Evolutionary conservation across 371 early-diverging fungal genomes (phyloP).

Genomic region (Funneliformis caledonium): DNA sequence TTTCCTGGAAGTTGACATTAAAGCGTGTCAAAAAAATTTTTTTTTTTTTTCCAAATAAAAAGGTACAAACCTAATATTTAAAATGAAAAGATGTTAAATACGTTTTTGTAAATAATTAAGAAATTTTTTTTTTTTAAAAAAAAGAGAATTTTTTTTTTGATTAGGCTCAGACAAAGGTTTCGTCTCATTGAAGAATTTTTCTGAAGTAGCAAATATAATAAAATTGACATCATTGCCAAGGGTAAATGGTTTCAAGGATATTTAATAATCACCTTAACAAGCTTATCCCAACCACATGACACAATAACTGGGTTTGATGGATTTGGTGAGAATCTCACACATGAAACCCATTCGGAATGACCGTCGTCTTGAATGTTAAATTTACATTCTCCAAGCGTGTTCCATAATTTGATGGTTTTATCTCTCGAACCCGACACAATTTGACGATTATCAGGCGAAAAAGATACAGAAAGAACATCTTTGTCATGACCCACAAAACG

Average conservation of each 20-base stretch:
- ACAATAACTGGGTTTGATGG: conserved; percentile 96
- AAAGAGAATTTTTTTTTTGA: neutral
- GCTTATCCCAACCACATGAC: conserved; percentile 98
- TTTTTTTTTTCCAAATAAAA: neutral
- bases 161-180: conserved; percentile 1
- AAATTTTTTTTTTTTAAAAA: neutral
- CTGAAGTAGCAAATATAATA: conserved; percentile 67
- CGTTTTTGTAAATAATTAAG: neutral
- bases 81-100: neutral
- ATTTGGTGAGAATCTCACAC: conserved; percentile 99
- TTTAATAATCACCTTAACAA: conserved; percentile 85
- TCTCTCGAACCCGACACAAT: conserved; percentile 98
- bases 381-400: conserved; percentile 99
- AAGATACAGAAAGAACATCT: conserved; percentile 96
- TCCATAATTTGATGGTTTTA: conserved; percentile 99
- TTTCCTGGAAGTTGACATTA: neutral
- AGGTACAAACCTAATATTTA: neutral
- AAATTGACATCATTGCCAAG: conserved; percentile 1
- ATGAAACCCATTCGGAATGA: conserved; percentile 98
- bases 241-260: neutral
- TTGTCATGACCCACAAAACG: conserved; percentile 91
- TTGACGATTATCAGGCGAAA: conserved; percentile 99
- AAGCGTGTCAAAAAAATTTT: neutral
- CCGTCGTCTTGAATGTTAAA: conserved; percentile 91
- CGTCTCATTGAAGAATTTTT: conserved; percentile 2